These are phyloP conservation scores for Nothophaeocryptopus gaeumannii DNA, from an alignment of 2,329 filamentous ascomycete genomes.

Conservation along the genomic window DNA sequence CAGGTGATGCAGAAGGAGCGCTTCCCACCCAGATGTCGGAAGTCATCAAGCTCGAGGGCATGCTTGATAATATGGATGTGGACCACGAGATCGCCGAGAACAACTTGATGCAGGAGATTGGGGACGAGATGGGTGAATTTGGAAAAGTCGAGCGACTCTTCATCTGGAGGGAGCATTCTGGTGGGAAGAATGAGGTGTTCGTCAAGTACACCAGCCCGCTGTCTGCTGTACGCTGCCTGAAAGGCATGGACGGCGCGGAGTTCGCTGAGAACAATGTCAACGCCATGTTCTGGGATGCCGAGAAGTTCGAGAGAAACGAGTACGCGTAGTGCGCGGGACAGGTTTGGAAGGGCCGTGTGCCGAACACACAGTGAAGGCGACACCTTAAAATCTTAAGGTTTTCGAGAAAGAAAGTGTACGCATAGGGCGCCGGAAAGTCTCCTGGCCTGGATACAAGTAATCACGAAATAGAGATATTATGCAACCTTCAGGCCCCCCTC, in stretches of 20 bases:
- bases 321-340: constrained; percentile 21
- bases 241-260: constrained; percentile 78
- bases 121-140: constrained; percentile 77
- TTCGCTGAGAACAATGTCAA: constrained; percentile 84
- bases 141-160: constrained; percentile 41
- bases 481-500: no score
- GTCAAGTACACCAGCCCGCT: constrained; percentile 88
- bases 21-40: constrained; percentile 62
- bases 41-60: constrained; percentile 77
- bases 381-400: no score
- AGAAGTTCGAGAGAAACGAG: constrained; percentile 71
- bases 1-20: constrained; percentile 36
- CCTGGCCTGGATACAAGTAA: no score
- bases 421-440: no score
- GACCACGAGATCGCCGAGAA: constrained; percentile 70
- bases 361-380: no score
- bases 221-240: constrained; percentile 85
- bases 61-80: constrained; percentile 83
- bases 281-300: constrained; percentile 78
- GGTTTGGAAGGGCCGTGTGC: no score
- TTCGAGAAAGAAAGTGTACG: no score
- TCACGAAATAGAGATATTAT: no score
- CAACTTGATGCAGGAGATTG: constrained; percentile 85
- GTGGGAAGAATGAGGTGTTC: constrained; percentile 61
- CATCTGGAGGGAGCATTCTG: constrained; percentile 57